Conservation (phyloP, 768 basidiomycete genomes). For the Boletus bicolor region DNA sequence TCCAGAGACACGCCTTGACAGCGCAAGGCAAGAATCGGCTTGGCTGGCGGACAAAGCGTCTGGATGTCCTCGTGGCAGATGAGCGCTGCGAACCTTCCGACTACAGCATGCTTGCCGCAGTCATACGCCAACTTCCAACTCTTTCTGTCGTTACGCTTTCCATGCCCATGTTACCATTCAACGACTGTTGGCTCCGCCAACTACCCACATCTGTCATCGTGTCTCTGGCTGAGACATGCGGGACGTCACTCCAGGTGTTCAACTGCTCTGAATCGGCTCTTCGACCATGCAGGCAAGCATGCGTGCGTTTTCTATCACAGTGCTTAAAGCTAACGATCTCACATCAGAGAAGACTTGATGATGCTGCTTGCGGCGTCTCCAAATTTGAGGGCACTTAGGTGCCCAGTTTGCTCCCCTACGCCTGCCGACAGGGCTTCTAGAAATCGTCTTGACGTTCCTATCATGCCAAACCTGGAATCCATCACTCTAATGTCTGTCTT, state of each 20-base stretch:
- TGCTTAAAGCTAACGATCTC: neutral
- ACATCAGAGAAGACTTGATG: constrained; percentile 29
- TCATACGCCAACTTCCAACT: constrained; percentile 27
- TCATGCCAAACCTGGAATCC: constrained; percentile 28
- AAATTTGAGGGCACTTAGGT: constrained; percentile 28
- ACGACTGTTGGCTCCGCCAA: constrained; percentile 27
- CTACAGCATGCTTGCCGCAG: constrained; percentile 20
- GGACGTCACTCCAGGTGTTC: constrained; percentile 25
- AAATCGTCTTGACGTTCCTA: constrained; percentile 20
- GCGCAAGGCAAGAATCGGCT: constrained; percentile 2
- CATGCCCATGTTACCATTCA: constrained; percentile 25
- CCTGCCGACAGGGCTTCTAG: constrained; percentile 19
- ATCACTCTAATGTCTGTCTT: constrained; percentile 28
- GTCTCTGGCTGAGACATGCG: constrained; percentile 27
- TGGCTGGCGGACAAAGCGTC: constrained; percentile 29
- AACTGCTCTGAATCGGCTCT: constrained; percentile 31
- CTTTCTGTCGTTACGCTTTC: constrained; percentile 25
- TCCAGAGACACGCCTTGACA: constrained; percentile 8
- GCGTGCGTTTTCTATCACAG: neutral
- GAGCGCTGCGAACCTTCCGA: constrained; percentile 26
- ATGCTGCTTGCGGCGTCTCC: constrained; percentile 22
- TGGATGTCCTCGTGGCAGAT: constrained; percentile 25
- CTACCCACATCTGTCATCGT: constrained; percentile 20
- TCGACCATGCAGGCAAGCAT: constrained; percentile 28
- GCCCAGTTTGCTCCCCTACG: constrained; percentile 27